phyloP scores from a whole-genome alignment of 495 filamentous ascomycete genomes.

The Tetracladium marchalianum region DNA sequence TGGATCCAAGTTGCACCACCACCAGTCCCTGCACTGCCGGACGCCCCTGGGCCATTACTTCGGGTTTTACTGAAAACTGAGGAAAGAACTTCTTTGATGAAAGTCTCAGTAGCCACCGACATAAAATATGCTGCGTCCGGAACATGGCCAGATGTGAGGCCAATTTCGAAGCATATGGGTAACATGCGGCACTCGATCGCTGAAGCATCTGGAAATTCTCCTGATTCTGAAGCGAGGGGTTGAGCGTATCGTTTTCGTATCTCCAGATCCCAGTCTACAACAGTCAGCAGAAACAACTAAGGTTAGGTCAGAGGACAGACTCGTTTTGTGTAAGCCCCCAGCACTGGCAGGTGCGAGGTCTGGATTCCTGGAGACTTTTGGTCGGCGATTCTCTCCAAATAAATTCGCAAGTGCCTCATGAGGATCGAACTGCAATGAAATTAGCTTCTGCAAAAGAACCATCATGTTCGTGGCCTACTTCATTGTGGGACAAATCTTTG shows the following conservation, averaged over 20 bases:
- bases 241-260: constrained; percentile 87
- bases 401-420: constrained; percentile 52
- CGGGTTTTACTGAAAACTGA: constrained; percentile 69
- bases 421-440: constrained; percentile 47
- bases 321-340: constrained; percentile 72
- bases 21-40: constrained; percentile 45
- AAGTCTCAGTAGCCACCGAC: constrained; percentile 83
- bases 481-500: constrained; percentile 59
- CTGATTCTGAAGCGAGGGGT: constrained; percentile 77
- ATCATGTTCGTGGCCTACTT: constrained; percentile 29
- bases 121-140: constrained; percentile 73
- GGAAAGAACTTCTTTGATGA: constrained; percentile 79
- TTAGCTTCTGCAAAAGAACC: constrained; percentile 1
- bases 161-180: constrained; percentile 90
- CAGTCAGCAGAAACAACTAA: constrained; percentile 5
- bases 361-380: constrained; percentile 46
- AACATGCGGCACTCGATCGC: constrained; percentile 79
- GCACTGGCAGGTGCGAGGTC: constrained; percentile 74
- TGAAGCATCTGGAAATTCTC: constrained; percentile 79
- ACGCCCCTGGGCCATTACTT: constrained; percentile 60
- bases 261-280: constrained; percentile 75
- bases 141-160: constrained; percentile 62
- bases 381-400: constrained; percentile 57
- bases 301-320: constrained; percentile 38
- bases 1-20: constrained; percentile 61